These are phyloP conservation scores for Apiospora sp. DNA, from an alignment of 2,329 filamentous ascomycete genomes.

Conservation along the genomic window DNA sequence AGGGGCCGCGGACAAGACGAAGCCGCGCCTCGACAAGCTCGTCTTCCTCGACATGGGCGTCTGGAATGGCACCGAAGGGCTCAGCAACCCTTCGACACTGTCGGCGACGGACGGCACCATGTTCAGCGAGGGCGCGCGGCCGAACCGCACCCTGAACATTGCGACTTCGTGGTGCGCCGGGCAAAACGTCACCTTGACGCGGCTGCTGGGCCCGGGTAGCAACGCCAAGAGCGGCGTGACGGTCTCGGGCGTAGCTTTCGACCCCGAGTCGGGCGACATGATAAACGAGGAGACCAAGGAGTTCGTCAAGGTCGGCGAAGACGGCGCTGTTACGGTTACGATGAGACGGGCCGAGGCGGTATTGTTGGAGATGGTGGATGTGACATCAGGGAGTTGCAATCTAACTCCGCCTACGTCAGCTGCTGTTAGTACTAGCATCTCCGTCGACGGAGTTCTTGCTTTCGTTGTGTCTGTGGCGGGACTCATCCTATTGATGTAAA, in stretches of 20 bases:
- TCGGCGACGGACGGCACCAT: slow-evolving; percentile 38
- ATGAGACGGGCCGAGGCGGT: slow-evolving; percentile 43
- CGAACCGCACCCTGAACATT: slow-evolving; percentile 37
- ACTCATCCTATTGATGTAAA: neutral
- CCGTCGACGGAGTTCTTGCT: neutral
- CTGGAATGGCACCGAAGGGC: slow-evolving; percentile 46
- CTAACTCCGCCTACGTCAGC: neutral
- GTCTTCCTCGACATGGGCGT: slow-evolving; percentile 47
- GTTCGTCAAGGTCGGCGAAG: slow-evolving; percentile 36
- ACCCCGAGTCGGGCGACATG: slow-evolving; percentile 36
- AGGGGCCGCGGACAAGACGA: slow-evolving; percentile 13
- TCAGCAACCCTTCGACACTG: slow-evolving; percentile 45
- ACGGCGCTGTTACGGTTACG: slow-evolving; percentile 37
- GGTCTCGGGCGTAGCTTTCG: slow-evolving; percentile 44
- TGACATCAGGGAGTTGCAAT: neutral
- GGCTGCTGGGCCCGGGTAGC: slow-evolving; percentile 44
- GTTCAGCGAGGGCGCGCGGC: slow-evolving; percentile 41
- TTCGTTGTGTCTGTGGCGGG: neutral
- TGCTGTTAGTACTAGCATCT: neutral
- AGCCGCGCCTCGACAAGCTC: slow-evolving; percentile 38
- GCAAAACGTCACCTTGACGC: slow-evolving; percentile 34
- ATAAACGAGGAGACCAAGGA: slow-evolving; percentile 35
- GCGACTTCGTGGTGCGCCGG: slow-evolving; percentile 42
- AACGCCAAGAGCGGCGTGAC: slow-evolving; percentile 45
- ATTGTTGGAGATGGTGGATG: slow-evolving; percentile 38